These are phyloP conservation scores for Lactarius sanguifluus DNA, from an alignment of 768 basidiomycete genomes.

Conservation along the genomic window DNA sequence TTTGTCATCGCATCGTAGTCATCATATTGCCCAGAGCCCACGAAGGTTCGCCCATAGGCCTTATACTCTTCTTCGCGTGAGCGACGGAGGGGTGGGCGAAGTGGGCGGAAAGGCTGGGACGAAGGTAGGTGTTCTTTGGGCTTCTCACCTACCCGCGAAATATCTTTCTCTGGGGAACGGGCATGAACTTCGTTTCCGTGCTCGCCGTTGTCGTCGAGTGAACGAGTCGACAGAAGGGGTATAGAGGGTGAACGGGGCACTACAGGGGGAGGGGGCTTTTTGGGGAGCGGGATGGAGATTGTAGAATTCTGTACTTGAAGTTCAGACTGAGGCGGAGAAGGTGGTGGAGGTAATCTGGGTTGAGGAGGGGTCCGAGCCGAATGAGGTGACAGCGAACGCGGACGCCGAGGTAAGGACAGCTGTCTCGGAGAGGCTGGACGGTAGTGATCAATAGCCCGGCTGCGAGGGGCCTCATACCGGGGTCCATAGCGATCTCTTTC, in stretches of 20 bases:
- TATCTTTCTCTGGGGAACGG: background rate
- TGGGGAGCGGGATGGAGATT: slow-evolving; percentile 34
- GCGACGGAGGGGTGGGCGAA: slow-evolving; percentile 48
- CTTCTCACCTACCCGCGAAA: slow-evolving; percentile 7
- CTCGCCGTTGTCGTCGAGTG: background rate
- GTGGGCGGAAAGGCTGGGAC: slow-evolving; percentile 33
- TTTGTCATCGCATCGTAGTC: slow-evolving; percentile 85
- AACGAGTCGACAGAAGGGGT: slow-evolving; percentile 16
- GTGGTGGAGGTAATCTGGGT: slow-evolving; percentile 31
- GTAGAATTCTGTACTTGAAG: slow-evolving; percentile 35
- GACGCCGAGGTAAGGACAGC: slow-evolving; percentile 22
- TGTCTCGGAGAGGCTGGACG: slow-evolving; percentile 32
- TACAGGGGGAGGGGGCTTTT: slow-evolving; percentile 7
- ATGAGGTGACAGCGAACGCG: slow-evolving; percentile 29
- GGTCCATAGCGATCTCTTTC: slow-evolving; percentile 25
- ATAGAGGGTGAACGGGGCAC: slow-evolving; percentile 6
- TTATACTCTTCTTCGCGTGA: slow-evolving; percentile 62
- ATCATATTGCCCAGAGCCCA: slow-evolving; percentile 65
- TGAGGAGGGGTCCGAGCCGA: slow-evolving; percentile 25
- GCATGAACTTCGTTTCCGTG: slow-evolving; percentile 1
- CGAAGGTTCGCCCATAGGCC: slow-evolving; percentile 66
- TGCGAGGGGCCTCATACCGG: slow-evolving; percentile 16
- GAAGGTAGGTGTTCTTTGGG: background rate
- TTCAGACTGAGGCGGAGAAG: slow-evolving; percentile 30
- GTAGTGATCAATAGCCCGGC: slow-evolving; percentile 23